Evolutionary conservation across 768 basidiomycete species (phyloP), one percentile per base, ranked within the genome.

Genomic region (Podaxis sp.): DNA sequence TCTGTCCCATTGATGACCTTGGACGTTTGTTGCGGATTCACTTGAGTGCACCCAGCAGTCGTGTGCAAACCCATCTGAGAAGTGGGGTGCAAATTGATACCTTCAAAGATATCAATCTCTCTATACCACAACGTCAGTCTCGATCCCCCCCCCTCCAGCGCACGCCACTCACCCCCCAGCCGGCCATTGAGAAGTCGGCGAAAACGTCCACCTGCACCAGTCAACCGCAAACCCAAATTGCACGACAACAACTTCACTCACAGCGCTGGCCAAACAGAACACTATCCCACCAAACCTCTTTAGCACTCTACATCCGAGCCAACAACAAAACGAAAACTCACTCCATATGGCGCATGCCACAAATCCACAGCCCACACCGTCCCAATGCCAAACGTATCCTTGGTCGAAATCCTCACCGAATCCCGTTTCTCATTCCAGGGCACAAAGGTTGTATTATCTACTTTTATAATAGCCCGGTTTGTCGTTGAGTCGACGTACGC

Each of bases 81-180:
- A 57, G 76, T 73, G 2, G 77, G 76, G 44, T 81, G 80, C 52
- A 81, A 69, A 72, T 95, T 94, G 63, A 94, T 87, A 36, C 86
- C 89, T 70, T 95, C 92, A 61, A 94, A 83, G 9, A 88, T 89
- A 70, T 94, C 93, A 62, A 90, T 88, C 68, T 91, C 88, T 27
- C 79, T 78, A 48, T 7, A 18, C n/a, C 14, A 9, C 1, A 9
- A 21, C 37, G 50, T 18, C 11, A 10, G 13, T 23, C 16, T 44
- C 36, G 7, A n/a, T 13, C 36, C 2, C 21, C 3, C 7, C 2
- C 2, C 18, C 16, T 25, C 14, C 40, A 21, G 21, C 44, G 13
- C 27, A 9, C 27, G 21, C 28, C 5, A 57, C 78, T 64, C 73
- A 81, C 71, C 83, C 86, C 63, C 87, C 87, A 11, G 69, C 68